Percentiles rank a stretch among this genome's conserved stretches.
phyloP scores from a whole-genome alignment of 2,329 filamentous ascomycete genomes.

The Aspergillus tanneri region DNA sequence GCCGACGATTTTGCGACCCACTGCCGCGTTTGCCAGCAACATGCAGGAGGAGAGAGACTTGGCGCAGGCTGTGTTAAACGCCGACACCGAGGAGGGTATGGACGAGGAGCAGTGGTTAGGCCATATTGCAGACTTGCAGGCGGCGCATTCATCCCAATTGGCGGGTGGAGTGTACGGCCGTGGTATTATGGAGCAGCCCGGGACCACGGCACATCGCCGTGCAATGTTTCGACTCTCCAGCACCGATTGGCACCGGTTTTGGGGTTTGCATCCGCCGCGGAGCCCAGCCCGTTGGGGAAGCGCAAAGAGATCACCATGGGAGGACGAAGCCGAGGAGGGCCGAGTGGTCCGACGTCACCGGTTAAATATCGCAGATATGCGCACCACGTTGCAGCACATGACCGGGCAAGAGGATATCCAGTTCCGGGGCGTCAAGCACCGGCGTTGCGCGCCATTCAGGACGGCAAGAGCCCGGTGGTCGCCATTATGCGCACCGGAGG shows the following conservation, averaged over 20 bases:
- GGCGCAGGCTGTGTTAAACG: background rate
- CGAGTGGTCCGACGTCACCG: background rate
- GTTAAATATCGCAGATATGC: background rate
- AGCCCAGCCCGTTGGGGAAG: background rate
- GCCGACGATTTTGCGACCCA: constrained; percentile 8
- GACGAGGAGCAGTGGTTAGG: constrained; percentile 6
- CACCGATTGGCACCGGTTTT: background rate
- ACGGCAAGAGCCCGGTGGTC: background rate
- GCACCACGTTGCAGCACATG: background rate
- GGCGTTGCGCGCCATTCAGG: background rate
- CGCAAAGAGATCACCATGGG: background rate
- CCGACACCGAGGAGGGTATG: too few relatives aligned
- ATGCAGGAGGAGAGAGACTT: background rate
- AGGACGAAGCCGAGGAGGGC: background rate
- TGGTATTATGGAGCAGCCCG: background rate
- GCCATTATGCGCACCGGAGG: background rate
- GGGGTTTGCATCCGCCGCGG: background rate
- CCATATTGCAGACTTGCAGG: constrained; percentile 12
- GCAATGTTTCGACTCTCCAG: background rate
- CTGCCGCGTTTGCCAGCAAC: constrained; percentile 5
- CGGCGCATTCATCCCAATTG: background rate
- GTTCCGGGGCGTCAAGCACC: background rate
- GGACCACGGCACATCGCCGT: background rate
- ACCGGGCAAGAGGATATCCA: background rate
- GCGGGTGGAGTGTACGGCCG: background rate